Evolutionary conservation across 1,139 yeast genomes (phyloP).

Genomic region (Pichia sp.): DNA sequence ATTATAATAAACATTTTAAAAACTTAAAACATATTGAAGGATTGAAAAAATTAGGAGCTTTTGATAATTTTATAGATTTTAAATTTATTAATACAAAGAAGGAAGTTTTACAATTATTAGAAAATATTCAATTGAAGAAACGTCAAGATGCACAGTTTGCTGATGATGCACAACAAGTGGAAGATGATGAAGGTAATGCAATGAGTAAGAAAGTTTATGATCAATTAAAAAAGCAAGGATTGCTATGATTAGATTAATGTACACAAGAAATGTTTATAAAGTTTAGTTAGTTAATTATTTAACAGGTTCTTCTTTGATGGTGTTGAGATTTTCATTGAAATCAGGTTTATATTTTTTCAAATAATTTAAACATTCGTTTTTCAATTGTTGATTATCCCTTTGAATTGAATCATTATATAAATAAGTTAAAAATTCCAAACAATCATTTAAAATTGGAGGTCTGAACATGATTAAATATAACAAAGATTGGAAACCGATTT

Average conservation of each 20-base stretch:
- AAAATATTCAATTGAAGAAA: slow-evolving; percentile 37
- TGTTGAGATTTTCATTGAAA: background rate
- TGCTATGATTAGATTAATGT: slow-evolving; percentile 10
- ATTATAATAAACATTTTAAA: slow-evolving; percentile 68
- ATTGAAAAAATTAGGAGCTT: slow-evolving; percentile 65
- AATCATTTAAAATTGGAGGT: slow-evolving; percentile 69
- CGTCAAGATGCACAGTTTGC: slow-evolving; percentile 36
- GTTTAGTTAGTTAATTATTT: background rate
- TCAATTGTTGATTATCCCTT: slow-evolving; percentile 45
- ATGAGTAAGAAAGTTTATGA: slow-evolving; percentile 77
- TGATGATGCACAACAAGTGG: slow-evolving; percentile 70
- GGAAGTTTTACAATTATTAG: slow-evolving; percentile 63
- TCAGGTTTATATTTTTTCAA: slow-evolving; percentile 39
- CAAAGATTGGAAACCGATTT: slow-evolving; percentile 74
- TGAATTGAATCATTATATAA: slow-evolving; percentile 40
- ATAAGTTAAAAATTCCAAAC: slow-evolving; percentile 59
- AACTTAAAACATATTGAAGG: slow-evolving; percentile 70
- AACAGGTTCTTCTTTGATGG: background rate
- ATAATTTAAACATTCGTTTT: slow-evolving; percentile 47
- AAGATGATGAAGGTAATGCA: slow-evolving; percentile 89
- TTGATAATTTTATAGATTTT: slow-evolving; percentile 39
- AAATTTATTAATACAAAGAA: slow-evolving; percentile 59
- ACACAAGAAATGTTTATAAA: background rate
- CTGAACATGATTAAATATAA: slow-evolving; percentile 83
- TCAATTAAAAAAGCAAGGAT: slow-evolving; percentile 80